Evolutionary conservation across 192 early-diverging fungal species (phyloP).

Genomic region (Ambispora gerdemannii): DNA sequence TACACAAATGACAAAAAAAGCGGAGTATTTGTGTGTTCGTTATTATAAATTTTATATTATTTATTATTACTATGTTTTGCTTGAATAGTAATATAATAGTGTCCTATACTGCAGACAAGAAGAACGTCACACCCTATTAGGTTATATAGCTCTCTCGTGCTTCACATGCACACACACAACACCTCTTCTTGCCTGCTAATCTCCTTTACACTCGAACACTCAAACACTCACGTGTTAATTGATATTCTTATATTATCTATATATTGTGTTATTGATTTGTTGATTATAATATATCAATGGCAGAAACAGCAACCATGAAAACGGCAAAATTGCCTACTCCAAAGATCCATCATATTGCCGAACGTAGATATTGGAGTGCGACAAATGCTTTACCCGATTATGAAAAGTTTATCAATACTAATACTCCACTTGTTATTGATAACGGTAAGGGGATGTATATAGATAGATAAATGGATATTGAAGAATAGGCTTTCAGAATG

Average conservation of each 20-base stretch:
- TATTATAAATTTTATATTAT: neutral
- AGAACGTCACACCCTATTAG: neutral
- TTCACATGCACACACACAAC: neutral
- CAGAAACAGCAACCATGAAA: neutral
- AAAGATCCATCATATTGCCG: conserved; percentile 23
- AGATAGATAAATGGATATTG: neutral
- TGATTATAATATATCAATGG: neutral
- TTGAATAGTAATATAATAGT: neutral
- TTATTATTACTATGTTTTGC: neutral
- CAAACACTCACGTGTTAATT: no score
- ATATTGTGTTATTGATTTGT: no score
- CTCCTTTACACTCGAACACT: no score
- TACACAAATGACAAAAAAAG: neutral
- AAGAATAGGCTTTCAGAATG: neutral
- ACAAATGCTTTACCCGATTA: conserved; percentile 39
- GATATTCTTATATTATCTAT: no score
- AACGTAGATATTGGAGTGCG: conserved; percentile 29
- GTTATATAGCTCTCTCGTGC: neutral
- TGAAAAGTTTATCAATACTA: conserved; percentile 32
- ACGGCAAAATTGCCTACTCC: no score
- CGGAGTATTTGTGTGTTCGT: neutral
- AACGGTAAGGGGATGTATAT: conserved; percentile 33
- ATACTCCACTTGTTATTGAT: conserved; percentile 41
- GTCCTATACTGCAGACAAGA: neutral
- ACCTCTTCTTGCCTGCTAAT: neutral